Base-by-base conservation (phyloP, 768 basidiomycete species). In the Ramaria rubella region DNA sequence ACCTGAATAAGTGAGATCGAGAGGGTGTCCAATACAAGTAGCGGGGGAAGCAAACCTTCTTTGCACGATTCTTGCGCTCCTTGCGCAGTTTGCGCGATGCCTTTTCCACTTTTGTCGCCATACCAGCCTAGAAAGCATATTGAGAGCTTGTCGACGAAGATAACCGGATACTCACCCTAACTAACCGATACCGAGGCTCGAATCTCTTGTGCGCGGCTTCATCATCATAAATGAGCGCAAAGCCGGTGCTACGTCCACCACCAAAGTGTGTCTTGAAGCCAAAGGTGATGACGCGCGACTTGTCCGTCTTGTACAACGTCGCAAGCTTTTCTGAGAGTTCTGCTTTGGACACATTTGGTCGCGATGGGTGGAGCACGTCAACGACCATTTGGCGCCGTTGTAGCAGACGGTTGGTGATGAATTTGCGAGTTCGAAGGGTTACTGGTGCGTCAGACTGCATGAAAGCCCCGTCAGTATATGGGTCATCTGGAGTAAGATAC, bases 61-160 rank as follows among this genome's bases (percentile, higher is more conserved):
- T 99, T 61, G 89, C 83, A 71, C 95, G 86, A 78, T 99, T 99
- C 84, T 99, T 99, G 68, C 96, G 85, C 80, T 98, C 95, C 80
- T 98, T 97, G 75, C 96, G 87, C 74, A 98, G 85, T 74, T 98
- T 98, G 69, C 96, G 88, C 62, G 92, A 93, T 53, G 95, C 77
- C 74, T 87, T 92, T 42, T 92, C 90, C 61, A 87, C 85, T 78
- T 97, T 96, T 61, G 78, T 58, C 31, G 65, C 69, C 48, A 93
- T 70, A 51, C 87, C 86, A 62, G 78, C 81, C 90, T 92, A 61
- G 19, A 51, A 51, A 42, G 31, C 57, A 4, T 23, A 3, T 29
- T 29, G 17, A 49, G 40, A 29, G 3, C 26, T 38, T 30, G 31
- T 49, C 12, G 59, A 27, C 14, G 17, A n/a, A 42, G 24, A 55